Evolutionary conservation across 768 basidiomycete genomes (phyloP).

Genomic region (Fibroporia radiculosa): DNA sequence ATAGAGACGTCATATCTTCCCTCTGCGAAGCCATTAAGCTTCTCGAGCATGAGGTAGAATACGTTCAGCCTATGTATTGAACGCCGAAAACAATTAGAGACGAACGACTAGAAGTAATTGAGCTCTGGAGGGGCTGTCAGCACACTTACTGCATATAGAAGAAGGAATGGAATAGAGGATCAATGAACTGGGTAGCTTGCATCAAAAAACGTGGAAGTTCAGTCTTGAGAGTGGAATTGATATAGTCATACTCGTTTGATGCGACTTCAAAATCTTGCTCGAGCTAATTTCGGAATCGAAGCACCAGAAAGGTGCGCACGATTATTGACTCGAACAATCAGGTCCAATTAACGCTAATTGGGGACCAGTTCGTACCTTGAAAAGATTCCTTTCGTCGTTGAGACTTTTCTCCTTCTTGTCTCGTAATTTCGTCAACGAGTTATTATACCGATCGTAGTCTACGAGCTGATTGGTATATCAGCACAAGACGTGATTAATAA

Average conservation of each 20-base stretch:
- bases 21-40: conserved; percentile 79
- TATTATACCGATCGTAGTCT: conserved; percentile 96
- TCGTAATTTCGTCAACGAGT: conserved; percentile 87
- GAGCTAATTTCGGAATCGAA: conserved; percentile 37
- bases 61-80: conserved; percentile 87
- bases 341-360: not conserved
- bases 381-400: conserved; percentile 93
- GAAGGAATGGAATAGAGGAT: conserved; percentile 97
- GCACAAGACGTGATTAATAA: not conserved
- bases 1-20: conserved; percentile 66
- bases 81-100: too few species aligned
- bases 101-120: too few species aligned
- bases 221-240: conserved; percentile 82
- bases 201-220: conserved; percentile 92
- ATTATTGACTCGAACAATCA: not conserved
- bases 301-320: too few species aligned
- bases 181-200: conserved; percentile 83
- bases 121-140: too few species aligned
- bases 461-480: conserved; percentile 47
- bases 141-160: conserved; percentile 97
- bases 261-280: conserved; percentile 96
- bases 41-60: conserved; percentile 91
- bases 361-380: conserved; percentile 57
- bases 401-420: conserved; percentile 99
- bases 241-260: conserved; percentile 88